These are phyloP conservation scores for Lenwebbia sp. DNA, from an alignment of 345 rosid genomes.

Conservation along the genomic window DNA sequence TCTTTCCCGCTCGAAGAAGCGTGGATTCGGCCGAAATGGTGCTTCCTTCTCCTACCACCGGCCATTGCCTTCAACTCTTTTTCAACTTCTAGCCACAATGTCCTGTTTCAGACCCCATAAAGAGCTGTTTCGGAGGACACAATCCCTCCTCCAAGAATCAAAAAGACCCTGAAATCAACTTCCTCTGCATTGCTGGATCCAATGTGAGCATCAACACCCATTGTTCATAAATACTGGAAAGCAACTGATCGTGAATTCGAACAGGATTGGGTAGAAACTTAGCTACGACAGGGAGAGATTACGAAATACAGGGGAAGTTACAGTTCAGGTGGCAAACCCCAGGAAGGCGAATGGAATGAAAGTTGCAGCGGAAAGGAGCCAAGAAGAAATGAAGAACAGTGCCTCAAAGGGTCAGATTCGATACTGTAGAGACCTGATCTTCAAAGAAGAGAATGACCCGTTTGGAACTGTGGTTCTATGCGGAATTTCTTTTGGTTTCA, in stretches of 20 bases:
- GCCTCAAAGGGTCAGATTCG: not conserved
- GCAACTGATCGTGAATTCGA: not conserved
- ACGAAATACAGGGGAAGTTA: not conserved
- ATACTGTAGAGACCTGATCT: not conserved
- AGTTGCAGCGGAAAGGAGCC: not conserved
- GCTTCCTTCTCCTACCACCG: conserved; percentile 47
- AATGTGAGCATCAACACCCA: not conserved
- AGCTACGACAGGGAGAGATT: not conserved
- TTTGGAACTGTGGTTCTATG: not conserved
- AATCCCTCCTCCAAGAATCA: not conserved
- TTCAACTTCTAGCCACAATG: not conserved
- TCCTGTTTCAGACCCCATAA: not conserved
- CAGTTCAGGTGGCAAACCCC: not conserved
- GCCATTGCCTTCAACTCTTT: conserved; percentile 21
- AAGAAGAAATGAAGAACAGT: not conserved
- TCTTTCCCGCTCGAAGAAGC: conserved; percentile 58
- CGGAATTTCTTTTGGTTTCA: not conserved
- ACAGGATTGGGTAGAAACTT: not conserved
- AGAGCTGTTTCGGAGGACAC: not conserved
- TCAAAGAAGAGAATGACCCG: not conserved
- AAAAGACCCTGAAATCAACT: not conserved
- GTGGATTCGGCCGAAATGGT: conserved; percentile 55
- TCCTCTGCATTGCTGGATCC: not conserved
- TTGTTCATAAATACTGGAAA: not conserved
- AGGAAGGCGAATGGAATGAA: not conserved